These are phyloP conservation scores for Anisogramma anomala DNA, from an alignment of 2,329 filamentous ascomycete species.

Conservation along the genomic window DNA sequence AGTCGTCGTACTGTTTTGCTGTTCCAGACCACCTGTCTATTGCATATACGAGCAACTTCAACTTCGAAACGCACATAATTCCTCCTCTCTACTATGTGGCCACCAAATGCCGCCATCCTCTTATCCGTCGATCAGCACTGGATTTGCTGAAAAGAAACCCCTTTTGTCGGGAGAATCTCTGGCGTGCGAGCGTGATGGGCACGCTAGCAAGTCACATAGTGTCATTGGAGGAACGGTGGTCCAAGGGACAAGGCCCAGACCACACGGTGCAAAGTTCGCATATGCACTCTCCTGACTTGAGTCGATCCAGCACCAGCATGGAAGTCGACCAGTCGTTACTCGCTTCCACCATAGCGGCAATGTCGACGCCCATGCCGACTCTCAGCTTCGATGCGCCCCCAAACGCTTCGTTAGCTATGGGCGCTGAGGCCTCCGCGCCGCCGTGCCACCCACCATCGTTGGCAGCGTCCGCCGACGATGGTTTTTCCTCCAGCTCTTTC, in stretches of 20 bases:
- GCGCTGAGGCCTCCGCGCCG: background rate
- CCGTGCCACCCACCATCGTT: slow-evolving; percentile 5
- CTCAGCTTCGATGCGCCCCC: slow-evolving; percentile 1
- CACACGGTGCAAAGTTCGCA: background rate
- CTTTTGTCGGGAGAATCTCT: slow-evolving; percentile 26
- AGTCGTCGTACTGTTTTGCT: background rate
- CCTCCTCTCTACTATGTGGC: slow-evolving; percentile 29
- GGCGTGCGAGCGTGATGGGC: slow-evolving; percentile 23
- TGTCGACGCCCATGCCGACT: background rate
- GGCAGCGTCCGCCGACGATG: slow-evolving; percentile 1
- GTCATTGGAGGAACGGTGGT: slow-evolving; percentile 24
- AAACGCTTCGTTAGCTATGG: slow-evolving; percentile 3
- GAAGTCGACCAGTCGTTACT: background rate
- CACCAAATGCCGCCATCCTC: slow-evolving; percentile 28
- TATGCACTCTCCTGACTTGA: background rate
- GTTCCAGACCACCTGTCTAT: slow-evolving; percentile 13
- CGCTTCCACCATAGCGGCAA: background rate
- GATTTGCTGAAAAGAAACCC: slow-evolving; percentile 21
- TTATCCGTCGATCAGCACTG: slow-evolving; percentile 26
- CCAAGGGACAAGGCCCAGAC: slow-evolving; percentile 1
- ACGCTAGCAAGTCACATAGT: slow-evolving; percentile 25
- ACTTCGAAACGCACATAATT: slow-evolving; percentile 29
- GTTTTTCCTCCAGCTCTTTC: slow-evolving; percentile 5
- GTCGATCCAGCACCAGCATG: background rate
- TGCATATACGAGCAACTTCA: slow-evolving; percentile 19